Conservation (phyloP, 169 alveolate species). For the Plasmodium malariae region DNA sequence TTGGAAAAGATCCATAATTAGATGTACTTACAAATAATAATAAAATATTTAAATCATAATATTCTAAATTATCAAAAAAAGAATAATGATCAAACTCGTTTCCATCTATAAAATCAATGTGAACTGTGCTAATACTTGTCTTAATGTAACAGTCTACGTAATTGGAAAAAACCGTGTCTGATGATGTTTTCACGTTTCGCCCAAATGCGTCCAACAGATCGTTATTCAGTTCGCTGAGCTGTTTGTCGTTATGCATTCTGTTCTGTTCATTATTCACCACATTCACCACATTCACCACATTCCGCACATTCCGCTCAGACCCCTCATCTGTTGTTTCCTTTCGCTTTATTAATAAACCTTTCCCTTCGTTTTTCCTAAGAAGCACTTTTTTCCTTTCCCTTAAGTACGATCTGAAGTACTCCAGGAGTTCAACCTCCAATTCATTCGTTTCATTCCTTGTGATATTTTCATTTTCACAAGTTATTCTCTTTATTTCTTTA, state of each 20-base stretch:
- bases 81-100: slow-evolving; percentile 43
- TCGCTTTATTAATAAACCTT: no score
- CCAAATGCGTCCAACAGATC: slow-evolving; percentile 15
- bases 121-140: slow-evolving; percentile 1
- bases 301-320: no score
- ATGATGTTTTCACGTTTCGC: not conserved
- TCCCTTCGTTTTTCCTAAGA: no score
- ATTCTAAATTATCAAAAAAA: slow-evolving; percentile 16
- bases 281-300: no score
- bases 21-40: slow-evolving; percentile 57
- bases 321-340: no score
- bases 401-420: slow-evolving; percentile 4
- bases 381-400: no score
- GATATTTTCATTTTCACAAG: not conserved
- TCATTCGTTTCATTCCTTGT: slow-evolving; percentile 15
- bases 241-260: no score
- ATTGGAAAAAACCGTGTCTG: slow-evolving; percentile 20
- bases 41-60: slow-evolving; percentile 54
- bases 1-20: slow-evolving; percentile 62
- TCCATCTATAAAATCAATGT: slow-evolving; percentile 30
- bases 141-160: slow-evolving; percentile 7
- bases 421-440: not conserved
- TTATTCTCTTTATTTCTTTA: slow-evolving; percentile 20
- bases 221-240: no score
- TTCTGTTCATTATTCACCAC: no score